Conservation (phyloP, 192 early-diverging fungal species). For the Coemansia sp. region DNA sequence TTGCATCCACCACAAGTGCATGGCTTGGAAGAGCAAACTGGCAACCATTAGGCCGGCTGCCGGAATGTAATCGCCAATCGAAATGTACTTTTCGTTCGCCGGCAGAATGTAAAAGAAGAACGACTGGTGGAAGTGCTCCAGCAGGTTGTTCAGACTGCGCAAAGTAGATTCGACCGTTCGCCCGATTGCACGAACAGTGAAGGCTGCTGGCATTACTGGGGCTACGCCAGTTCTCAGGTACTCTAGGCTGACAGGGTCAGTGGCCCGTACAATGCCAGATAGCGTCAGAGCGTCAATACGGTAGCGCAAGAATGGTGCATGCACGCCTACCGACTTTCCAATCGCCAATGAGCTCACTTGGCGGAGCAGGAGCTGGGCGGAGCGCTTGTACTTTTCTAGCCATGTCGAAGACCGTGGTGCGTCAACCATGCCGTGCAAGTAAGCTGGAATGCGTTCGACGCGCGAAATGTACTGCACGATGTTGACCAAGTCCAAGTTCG, state of each 20-base stretch:
- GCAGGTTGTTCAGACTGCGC: conserved; percentile 86
- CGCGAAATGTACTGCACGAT: conserved; percentile 65
- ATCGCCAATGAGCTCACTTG: conserved; percentile 47
- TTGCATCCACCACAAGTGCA: conserved; percentile 58
- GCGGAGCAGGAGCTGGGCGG: conserved; percentile 38
- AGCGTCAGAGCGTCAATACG: conserved; percentile 81
- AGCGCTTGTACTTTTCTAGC: conserved; percentile 22
- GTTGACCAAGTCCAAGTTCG: conserved; percentile 90
- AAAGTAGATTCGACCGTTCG: conserved; percentile 79
- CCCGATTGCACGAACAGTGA: conserved; percentile 26
- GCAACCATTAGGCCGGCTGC: conserved; percentile 78
- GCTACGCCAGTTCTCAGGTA: not conserved
- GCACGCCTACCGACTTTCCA: conserved; percentile 39
- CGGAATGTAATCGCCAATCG: conserved; percentile 88
- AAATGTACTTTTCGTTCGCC: conserved; percentile 75
- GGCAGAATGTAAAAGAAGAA: conserved; percentile 97
- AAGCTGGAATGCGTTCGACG: conserved; percentile 56
- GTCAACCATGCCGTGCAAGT: conserved; percentile 39
- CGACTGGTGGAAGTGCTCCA: conserved; percentile 94
- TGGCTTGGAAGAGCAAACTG: conserved; percentile 71
- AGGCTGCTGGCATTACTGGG: conserved; percentile 8
- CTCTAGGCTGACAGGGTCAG: conserved; percentile 13
- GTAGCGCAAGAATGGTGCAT: conserved; percentile 61
- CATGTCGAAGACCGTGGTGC: conserved; percentile 10
- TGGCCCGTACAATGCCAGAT: conserved; percentile 36